Evolutionary conservation across 2,329 filamentous ascomycete species (phyloP).

Genomic region (Trichoderma sp.): DNA sequence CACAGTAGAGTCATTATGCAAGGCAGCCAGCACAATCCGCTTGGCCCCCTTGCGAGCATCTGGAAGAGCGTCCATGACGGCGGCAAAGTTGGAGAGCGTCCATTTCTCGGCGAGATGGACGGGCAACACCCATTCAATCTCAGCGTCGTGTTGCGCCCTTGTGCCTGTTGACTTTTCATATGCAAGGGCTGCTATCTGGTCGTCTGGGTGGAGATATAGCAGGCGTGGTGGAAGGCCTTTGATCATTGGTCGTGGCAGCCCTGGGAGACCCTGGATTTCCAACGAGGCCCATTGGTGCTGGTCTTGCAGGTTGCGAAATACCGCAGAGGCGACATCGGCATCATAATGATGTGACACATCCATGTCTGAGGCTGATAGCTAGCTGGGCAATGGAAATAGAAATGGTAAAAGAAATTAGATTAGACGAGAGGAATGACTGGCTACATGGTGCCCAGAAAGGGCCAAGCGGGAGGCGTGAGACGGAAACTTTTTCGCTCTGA

Average conservation of each 20-base stretch:
- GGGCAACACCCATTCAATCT: constrained; percentile 75
- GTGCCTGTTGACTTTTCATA: constrained; percentile 51
- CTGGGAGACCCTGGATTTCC: constrained; percentile 43
- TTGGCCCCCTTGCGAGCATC: constrained; percentile 55
- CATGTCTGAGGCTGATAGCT: neutral
- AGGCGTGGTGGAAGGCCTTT: constrained; percentile 70
- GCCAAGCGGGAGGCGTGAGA: neutral
- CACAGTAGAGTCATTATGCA: constrained; percentile 78
- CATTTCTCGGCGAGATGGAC: constrained; percentile 71
- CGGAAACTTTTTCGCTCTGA: neutral
- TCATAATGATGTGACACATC: constrained; percentile 8
- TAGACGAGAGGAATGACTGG: neutral
- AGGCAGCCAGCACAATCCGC: constrained; percentile 68
- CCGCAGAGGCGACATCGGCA: constrained; percentile 39
- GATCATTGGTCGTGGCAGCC: constrained; percentile 59
- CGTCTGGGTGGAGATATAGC: constrained; percentile 78
- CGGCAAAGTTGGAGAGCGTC: constrained; percentile 63
- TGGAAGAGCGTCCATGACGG: constrained; percentile 64
- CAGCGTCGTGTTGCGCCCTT: constrained; percentile 48
- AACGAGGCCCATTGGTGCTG: constrained; percentile 74
- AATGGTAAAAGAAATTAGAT: constrained; percentile 7
- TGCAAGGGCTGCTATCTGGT: constrained; percentile 71
- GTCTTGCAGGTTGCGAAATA: constrained; percentile 68
- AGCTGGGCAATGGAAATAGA: neutral
- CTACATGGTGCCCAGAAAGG: constrained; percentile 2